These are phyloP conservation scores for Neonectria sp. DNA, from an alignment of 2,329 filamentous ascomycete genomes.

Conservation along the genomic window DNA sequence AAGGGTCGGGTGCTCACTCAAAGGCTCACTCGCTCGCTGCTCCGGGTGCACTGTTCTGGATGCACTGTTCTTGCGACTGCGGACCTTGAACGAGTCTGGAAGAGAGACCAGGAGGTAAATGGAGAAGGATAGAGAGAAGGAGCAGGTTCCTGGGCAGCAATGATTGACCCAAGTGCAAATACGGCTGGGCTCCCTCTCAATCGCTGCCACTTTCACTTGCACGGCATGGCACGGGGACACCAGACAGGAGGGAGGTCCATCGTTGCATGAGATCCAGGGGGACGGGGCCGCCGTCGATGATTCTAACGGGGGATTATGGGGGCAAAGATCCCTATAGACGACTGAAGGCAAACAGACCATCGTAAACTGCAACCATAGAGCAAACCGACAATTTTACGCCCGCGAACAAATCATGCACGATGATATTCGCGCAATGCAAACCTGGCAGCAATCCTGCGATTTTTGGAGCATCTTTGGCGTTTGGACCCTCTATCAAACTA, in stretches of 20 bases:
- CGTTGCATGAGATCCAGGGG: constrained; percentile 29
- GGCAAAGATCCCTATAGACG: constrained; percentile 16
- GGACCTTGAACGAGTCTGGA: neutral
- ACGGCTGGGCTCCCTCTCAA: constrained; percentile 4
- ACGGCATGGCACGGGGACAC: constrained; percentile 9
- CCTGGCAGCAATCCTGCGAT: too few species aligned
- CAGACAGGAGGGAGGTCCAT: neutral
- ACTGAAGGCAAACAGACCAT: constrained; percentile 5
- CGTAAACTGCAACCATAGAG: constrained; percentile 10
- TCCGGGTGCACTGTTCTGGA: constrained; percentile 16
- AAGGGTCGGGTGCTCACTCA: constrained; percentile 22
- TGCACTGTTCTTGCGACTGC: constrained; percentile 11
- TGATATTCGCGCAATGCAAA: neutral
- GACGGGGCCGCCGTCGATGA: constrained; percentile 9
- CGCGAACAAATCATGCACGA: neutral
- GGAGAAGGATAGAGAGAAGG: neutral
- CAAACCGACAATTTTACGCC: neutral
- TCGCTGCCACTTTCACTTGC: constrained; percentile 14
- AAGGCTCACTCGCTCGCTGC: constrained; percentile 10
- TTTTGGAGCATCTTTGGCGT: neutral
- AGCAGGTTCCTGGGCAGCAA: too few species aligned
- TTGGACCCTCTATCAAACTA: neutral
- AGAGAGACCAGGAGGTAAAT: neutral
- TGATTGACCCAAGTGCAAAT: neutral
- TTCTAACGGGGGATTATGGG: constrained; percentile 26